phyloP scores from a whole-genome alignment of 164 flowering plant genomes.

The Nymphaea thermarum region DNA sequence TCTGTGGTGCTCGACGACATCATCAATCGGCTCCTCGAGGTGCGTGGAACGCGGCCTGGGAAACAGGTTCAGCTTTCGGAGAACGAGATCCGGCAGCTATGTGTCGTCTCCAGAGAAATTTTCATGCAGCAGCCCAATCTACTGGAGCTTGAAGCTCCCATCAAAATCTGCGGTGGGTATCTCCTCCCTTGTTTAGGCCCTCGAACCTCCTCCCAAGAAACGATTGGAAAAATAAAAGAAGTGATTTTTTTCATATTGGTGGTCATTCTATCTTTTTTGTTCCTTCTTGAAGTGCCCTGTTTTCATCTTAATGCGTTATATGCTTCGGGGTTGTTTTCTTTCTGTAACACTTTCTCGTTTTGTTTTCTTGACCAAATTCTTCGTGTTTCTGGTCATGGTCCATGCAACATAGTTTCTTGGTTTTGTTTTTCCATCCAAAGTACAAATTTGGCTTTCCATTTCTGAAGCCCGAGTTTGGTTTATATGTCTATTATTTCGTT shows the following conservation, averaged over 20 bases:
- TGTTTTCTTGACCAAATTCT: no score
- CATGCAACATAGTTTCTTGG: no score
- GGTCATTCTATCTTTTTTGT: neutral
- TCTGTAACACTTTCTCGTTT: no score
- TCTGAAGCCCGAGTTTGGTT: no score
- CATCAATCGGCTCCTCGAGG: conserved; percentile 46
- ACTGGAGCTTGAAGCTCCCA: conserved; percentile 76
- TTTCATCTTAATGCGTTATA: no score
- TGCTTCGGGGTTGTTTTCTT: no score
- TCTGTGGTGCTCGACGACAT: conserved; percentile 41
- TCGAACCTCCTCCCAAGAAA: no score
- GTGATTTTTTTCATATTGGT: neutral
- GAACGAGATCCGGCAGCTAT: conserved; percentile 66
- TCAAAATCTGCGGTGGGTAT: conserved; percentile 67
- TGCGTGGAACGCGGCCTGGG: conserved; percentile 41
- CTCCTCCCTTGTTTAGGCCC: neutral
- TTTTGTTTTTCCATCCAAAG: no score
- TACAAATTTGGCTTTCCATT: no score
- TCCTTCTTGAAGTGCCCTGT: no score
- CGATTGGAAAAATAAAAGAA: neutral
- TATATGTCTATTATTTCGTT: no score
- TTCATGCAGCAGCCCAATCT: conserved; percentile 63
- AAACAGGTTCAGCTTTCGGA: conserved; percentile 75
- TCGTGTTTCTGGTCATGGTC: no score
- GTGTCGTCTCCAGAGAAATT: conserved; percentile 43